phyloP scores from a whole-genome alignment of 1,284 basidiomycete genomes.

The Melampsora larici-populina region DNA sequence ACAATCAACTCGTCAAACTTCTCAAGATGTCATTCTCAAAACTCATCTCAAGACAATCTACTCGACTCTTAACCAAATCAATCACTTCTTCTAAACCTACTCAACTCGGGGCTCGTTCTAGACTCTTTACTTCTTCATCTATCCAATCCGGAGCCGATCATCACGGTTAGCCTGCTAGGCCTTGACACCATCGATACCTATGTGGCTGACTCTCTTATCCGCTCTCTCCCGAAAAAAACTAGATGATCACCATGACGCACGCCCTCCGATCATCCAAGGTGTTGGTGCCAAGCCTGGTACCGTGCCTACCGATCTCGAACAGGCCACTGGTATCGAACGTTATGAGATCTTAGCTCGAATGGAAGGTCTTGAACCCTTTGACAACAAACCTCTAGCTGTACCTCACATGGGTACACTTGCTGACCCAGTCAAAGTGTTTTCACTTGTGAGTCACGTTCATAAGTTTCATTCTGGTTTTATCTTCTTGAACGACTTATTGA shows the following conservation, averaged over 20 bases:
- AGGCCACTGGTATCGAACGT: constrained; percentile 94
- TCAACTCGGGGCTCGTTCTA: not conserved
- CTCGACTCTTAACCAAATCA: not conserved
- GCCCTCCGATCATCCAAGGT: constrained; percentile 69
- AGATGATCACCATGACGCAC: constrained; percentile 9
- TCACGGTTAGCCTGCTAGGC: not conserved
- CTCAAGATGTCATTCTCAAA: not conserved
- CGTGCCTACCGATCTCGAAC: constrained; percentile 77
- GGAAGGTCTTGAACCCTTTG: constrained; percentile 86
- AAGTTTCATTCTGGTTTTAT: too few relatives aligned
- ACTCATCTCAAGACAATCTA: not conserved
- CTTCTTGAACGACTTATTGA: too few relatives aligned
- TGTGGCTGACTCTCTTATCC: not conserved
- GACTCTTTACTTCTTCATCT: not conserved
- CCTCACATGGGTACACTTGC: constrained; percentile 81
- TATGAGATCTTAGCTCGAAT: constrained; percentile 84
- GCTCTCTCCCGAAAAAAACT: not conserved
- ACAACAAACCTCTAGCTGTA: constrained; percentile 78
- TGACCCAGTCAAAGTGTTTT: constrained; percentile 82
- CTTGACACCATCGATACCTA: not conserved
- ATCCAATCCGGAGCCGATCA: constrained; percentile 5
- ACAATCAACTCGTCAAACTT: not conserved
- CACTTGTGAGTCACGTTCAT: constrained; percentile 65
- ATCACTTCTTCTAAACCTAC: not conserved
- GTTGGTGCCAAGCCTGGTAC: constrained; percentile 70